Evolutionary conservation across 805 yeast genomes (phyloP), one percentile per base, ranked within the genome.

Genomic region (Candida quercuum): DNA sequence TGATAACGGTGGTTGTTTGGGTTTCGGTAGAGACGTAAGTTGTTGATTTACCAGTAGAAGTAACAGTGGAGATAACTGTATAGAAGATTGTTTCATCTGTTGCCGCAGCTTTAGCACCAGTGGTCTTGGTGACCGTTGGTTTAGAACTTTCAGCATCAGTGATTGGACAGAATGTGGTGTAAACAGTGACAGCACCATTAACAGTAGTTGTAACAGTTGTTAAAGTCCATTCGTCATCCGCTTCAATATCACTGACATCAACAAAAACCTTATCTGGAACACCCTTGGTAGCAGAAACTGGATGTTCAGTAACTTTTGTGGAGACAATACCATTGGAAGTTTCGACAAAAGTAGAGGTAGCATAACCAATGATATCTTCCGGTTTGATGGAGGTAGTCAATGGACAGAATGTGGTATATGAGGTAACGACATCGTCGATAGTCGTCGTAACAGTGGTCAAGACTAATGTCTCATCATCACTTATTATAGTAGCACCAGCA

Each of bases 111-210:
- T 8, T 22, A 9, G 24, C 8, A 11, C 24, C 11, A 22, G 11
- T 22, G n/a, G n/a, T n/a, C n/a, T n/a, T n/a, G n/a, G n/a, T n/a
- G n/a, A n/a, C n/a, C n/a, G n/a, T n/a, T n/a, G 24, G 11, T 22
- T 32, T 19, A 21, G 20, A 11, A 32, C 10, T 18, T 24, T 95
- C 95, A 11, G 94, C 83, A 26, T 87, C 87, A 16, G 95, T 94
- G 28, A 35, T 16, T 12, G 39, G 33, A 25, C 39, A 58, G 60
- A 34, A 61, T 45, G 47, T 54, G 39, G 55, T 57, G 51, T 47
- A 66, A 56, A 42, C 16, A 9, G 43, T 34, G 18, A 18, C 28
- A 27, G 39, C 19, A 21, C 32, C 34, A 26, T 13, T 13, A 12
- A 25, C 16, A 14, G 35, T 28, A 6, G 31, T 19, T 17, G 38